Percentiles rank a stretch among this genome's conserved stretches.
Evolutionary conservation across 2,329 filamentous ascomycete genomes (phyloP).

Genomic region (Fusarium chlamydosporum): DNA sequence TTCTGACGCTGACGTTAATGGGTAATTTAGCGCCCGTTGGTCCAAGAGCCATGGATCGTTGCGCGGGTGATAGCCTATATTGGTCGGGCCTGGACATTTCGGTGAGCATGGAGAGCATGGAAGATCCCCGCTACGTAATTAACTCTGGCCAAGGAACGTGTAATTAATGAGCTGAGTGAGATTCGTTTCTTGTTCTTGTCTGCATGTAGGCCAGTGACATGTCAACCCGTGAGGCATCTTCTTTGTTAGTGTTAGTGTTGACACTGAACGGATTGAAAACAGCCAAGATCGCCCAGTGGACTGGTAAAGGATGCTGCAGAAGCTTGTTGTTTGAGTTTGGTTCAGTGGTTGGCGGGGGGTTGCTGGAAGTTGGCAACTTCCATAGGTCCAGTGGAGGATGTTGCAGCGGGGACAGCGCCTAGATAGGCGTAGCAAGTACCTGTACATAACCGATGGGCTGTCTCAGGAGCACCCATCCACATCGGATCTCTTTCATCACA

Average conservation of each 20-base stretch:
- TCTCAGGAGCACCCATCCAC: constrained; percentile 42
- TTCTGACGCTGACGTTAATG: constrained; percentile 22
- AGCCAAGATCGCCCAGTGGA: constrained; percentile 33
- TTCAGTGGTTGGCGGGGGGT: constrained; percentile 25
- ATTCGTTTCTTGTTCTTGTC: background rate
- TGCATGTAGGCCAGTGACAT: constrained; percentile 15
- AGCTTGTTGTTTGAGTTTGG: constrained; percentile 26
- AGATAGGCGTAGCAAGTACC: constrained; percentile 29
- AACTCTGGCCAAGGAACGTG: constrained; percentile 20
- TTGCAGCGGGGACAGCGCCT: constrained; percentile 39
- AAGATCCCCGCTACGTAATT: constrained; percentile 14
- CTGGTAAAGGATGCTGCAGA: constrained; percentile 18
- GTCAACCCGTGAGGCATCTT: background rate
- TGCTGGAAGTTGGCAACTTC: constrained; percentile 17
- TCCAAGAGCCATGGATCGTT: constrained; percentile 31
- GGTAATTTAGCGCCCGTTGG: constrained; percentile 20
- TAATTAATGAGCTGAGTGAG: background rate
- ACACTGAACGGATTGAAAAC: background rate
- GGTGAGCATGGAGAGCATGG: constrained; percentile 18
- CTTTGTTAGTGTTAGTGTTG: constrained; percentile 20
- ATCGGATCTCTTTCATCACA: constrained; percentile 40
- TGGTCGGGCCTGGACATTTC: constrained; percentile 18
- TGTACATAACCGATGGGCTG: constrained; percentile 21
- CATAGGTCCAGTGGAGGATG: background rate
- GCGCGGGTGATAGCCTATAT: constrained; percentile 38